Conservation (phyloP, 345 rosid species). For the Ceriops decandra region DNA sequence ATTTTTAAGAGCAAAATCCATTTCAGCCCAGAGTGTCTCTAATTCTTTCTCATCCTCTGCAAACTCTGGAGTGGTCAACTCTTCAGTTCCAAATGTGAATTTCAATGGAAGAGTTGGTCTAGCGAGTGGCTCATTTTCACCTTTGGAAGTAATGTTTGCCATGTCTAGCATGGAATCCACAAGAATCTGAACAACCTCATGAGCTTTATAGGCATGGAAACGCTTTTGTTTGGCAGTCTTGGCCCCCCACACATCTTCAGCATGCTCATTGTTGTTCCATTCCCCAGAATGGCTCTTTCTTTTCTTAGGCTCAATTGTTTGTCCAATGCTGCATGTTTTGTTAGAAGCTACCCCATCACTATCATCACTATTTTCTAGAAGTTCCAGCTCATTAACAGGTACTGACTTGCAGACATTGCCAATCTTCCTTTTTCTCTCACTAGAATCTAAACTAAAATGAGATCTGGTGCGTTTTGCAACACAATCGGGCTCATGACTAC, state of each 20-base stretch:
- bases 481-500: background rate
- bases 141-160: constrained; percentile 9
- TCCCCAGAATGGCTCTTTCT: background rate
- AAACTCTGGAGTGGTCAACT: constrained; percentile 32
- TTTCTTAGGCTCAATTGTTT: background rate
- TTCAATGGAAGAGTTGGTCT: constrained; percentile 29
- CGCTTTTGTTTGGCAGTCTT: background rate
- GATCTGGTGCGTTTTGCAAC: constrained; percentile 27
- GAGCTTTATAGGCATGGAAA: background rate
- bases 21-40: constrained; percentile 54
- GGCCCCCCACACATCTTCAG: background rate
- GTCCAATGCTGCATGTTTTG: background rate
- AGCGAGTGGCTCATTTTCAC: background rate
- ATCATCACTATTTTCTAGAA: background rate
- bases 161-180: constrained; percentile 22
- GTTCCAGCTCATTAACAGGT: constrained; percentile 4
- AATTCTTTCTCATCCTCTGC: constrained; percentile 47
- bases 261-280: background rate
- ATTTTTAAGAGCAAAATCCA: constrained; percentile 37
- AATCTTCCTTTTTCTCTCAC: background rate
- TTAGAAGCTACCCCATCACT: background rate
- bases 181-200: constrained; percentile 23
- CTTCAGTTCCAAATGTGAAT: constrained; percentile 41
- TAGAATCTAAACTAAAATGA: background rate
- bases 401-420: constrained; percentile 11